These are phyloP conservation scores for Cytospora paraplurivora DNA, from an alignment of 2,329 filamentous ascomycete species.

Conservation along the genomic window DNA sequence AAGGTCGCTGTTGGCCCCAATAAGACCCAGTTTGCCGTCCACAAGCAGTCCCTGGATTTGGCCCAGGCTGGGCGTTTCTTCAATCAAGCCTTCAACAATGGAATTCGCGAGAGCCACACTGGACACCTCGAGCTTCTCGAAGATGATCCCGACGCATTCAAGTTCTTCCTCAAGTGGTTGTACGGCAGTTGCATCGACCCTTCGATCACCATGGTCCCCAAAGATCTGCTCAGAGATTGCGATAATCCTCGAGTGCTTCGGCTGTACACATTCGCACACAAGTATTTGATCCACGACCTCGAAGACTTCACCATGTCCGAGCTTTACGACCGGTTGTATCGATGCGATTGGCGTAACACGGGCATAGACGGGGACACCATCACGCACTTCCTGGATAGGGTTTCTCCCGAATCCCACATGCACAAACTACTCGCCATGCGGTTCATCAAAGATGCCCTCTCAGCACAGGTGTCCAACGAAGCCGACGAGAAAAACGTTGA, in stretches of 20 bases:
- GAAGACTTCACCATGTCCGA: slow-evolving; percentile 3
- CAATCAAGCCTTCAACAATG: not conserved
- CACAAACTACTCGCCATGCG: not conserved
- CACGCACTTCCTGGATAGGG: not conserved
- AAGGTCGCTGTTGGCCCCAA: slow-evolving; percentile 1
- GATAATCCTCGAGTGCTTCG: not conserved
- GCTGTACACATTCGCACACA: slow-evolving; percentile 9
- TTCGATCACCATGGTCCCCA: too few relatives aligned
- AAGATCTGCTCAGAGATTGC: not conserved
- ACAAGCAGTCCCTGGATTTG: not conserved
- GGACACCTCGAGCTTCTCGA: slow-evolving; percentile 35
- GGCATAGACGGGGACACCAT: not conserved
- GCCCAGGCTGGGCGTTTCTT: not conserved
- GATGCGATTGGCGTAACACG: rapidly evolving
- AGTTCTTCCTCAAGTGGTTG: slow-evolving; percentile 37
- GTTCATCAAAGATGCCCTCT: not conserved
- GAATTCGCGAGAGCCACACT: not conserved
- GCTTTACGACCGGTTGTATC: not conserved
- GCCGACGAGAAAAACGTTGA: too few relatives aligned
- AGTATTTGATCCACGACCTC: not conserved
- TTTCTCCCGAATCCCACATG: slow-evolving; percentile 8
- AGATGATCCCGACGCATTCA: slow-evolving; percentile 35
- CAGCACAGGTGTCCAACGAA: too few relatives aligned
- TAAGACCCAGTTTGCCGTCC: not conserved
- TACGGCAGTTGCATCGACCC: slow-evolving; percentile 29